Conservation (phyloP, 2,329 filamentous ascomycete species). For the Calonectria montana region DNA sequence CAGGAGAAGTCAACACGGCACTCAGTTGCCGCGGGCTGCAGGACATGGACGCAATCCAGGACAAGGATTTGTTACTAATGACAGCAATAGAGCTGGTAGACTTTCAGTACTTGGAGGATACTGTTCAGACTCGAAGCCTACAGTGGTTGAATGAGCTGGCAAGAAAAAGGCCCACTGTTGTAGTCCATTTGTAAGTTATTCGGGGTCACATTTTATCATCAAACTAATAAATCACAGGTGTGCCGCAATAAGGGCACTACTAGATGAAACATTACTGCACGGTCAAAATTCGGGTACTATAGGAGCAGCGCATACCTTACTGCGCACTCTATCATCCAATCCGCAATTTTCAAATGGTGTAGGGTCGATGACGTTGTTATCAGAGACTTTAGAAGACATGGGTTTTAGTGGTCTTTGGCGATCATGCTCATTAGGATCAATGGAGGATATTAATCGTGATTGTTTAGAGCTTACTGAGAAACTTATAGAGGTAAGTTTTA, state of each 20-base stretch:
- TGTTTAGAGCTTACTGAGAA: slow-evolving; percentile 67
- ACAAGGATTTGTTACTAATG: slow-evolving; percentile 72
- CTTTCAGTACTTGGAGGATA: slow-evolving; percentile 73
- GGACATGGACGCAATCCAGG: slow-evolving; percentile 60
- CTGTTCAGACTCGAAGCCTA: slow-evolving; percentile 68
- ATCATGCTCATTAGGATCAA: slow-evolving; percentile 62
- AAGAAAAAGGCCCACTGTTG: slow-evolving; percentile 63
- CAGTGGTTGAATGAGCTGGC: slow-evolving; percentile 71
- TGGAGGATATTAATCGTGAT: slow-evolving; percentile 44
- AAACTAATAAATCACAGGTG: slow-evolving; percentile 52
- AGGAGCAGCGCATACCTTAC: slow-evolving; percentile 69
- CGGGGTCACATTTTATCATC: no score
- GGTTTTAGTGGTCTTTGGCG: slow-evolving; percentile 74
- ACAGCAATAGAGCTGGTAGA: slow-evolving; percentile 74
- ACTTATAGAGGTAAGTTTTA: slow-evolving; percentile 67
- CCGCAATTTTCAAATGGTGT: slow-evolving; percentile 61
- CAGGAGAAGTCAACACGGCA: slow-evolving; percentile 47
- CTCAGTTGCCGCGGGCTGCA: slow-evolving; percentile 40
- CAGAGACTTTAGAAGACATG: slow-evolving; percentile 66
- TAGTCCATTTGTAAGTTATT: slow-evolving; percentile 66
- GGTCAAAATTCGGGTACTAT: slow-evolving; percentile 71
- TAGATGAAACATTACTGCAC: slow-evolving; percentile 72
- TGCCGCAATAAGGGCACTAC: slow-evolving; percentile 65
- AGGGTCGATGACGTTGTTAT: slow-evolving; percentile 60
- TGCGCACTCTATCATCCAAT: slow-evolving; percentile 69